These are phyloP conservation scores for Ophiostoma triangulosporum DNA, from an alignment of 2,329 filamentous ascomycete species.

Conservation along the genomic window DNA sequence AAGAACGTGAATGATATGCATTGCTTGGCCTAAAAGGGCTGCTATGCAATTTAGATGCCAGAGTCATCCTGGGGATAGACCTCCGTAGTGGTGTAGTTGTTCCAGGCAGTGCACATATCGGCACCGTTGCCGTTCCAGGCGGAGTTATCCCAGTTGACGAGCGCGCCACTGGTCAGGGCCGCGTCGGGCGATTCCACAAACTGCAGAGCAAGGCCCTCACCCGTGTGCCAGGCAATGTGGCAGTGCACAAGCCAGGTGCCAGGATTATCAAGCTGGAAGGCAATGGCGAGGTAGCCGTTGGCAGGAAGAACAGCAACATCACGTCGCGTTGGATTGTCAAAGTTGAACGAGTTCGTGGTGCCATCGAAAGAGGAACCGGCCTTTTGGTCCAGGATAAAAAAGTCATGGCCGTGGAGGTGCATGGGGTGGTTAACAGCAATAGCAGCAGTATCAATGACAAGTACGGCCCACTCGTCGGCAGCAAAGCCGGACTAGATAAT, in stretches of 20 bases:
- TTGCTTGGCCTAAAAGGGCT: too few relatives aligned
- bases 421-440: slow-evolving; percentile 10
- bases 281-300: slow-evolving; percentile 30
- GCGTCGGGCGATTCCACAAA: slow-evolving; percentile 27
- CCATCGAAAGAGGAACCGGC: slow-evolving; percentile 8
- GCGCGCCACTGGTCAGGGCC: not conserved
- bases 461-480: slow-evolving; percentile 9
- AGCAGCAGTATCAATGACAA: slow-evolving; percentile 11
- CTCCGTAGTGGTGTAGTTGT: not conserved
- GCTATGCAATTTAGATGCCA: slow-evolving; percentile 22
- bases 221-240: slow-evolving; percentile 35
- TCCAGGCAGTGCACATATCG: slow-evolving; percentile 13
- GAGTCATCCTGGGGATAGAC: not conserved
- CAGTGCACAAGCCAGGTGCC: slow-evolving; percentile 33
- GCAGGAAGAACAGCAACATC: slow-evolving; percentile 30
- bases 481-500: not conserved
- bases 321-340: slow-evolving; percentile 27
- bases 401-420: slow-evolving; percentile 19
- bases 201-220: slow-evolving; percentile 33
- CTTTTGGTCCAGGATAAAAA: slow-evolving; percentile 15
- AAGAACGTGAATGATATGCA: too few relatives aligned
- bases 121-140: slow-evolving; percentile 6
- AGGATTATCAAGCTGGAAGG: slow-evolving; percentile 34
- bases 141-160: not conserved
- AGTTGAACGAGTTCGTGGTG: slow-evolving; percentile 8